Base-by-base conservation (phyloP, 805 yeast species). In the Starmerella stigmatis region DNA sequence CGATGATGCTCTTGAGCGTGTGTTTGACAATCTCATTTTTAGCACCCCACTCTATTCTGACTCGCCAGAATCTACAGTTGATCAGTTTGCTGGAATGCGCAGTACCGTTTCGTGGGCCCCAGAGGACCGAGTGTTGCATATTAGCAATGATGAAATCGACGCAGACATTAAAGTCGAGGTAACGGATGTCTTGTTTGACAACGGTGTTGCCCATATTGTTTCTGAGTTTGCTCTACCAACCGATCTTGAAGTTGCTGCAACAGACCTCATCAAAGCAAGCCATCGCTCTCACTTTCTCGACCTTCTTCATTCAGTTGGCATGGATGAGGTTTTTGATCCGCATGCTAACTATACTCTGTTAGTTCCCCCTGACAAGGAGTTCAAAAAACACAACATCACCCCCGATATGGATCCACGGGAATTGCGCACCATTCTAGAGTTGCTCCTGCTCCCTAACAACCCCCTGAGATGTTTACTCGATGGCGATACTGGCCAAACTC, bases 151-250 rank as follows among this genome's bases (percentile, higher is more conserved):
- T 1, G 41, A 29, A 26, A 13, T 48, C 21, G 9, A 37, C 21
- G 38, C 46, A 7, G 3, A 4, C 1, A 5, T 53, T 17, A 37
- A 32, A 10, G 42, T 50, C 3, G 58, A 54, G 26, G 51, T 53
- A n/a, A 41, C 75, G 1, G 96, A 88, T 58, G 72, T 84, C 6
- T 58, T 88, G 12, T 88, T 83, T 59, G 77, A 75, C 51, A 81
- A 82, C 59, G 97, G 97, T 1, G 94, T 88, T 0, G 75, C 82
- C 1, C 95, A 85, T 59, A 77, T 88, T 1, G 65, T 82, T 11
- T 65, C 71, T 29, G 61, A 70, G 5, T 66, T 83, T 1, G 51
- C 74, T 3, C 63, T 83, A 13, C 94, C 96, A 0, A 60, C 64
- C 0, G 61, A 65, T 20, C 60, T 88, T 25, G 60, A 68, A 6